Evolutionary conservation across 2,329 filamentous ascomycete species (phyloP), one percentile per base, ranked within the genome.

Genomic region (Apiospora sp.): DNA sequence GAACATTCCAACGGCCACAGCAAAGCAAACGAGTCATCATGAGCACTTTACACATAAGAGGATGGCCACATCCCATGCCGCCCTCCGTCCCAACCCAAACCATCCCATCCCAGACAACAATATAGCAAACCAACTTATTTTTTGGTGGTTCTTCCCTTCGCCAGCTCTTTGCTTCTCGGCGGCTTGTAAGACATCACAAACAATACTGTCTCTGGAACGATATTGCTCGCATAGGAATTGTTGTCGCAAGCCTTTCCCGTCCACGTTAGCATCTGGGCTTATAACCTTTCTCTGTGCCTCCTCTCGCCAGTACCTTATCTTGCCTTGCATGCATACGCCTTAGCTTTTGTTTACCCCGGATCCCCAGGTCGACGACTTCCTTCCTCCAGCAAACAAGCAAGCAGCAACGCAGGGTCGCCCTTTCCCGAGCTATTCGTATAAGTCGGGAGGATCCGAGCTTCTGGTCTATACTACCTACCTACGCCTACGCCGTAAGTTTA

Each of bases 371-470:
- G 46, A n/a, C 19, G 19, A 10, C 24, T 51, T n/a, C 49, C 37
- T 41, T 41, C 7, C 37, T 41, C 37, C 37, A 41, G 37, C 37
- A 41, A 41, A 41, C 37, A 41, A 27, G n/a, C 49, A 34, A 34
- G 16, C 54, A 30, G 43, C 46, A 16, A 8, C 54, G 14, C 54
- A 64, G 58, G 34, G 34, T 64, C 22, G 58, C 34, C 34, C 30
- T 64, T 64, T 64, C 58, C 58, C 58, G 58, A 13, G 19, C n/a
- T 24, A n/a, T 41, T 30, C 34, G 58, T 41, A 34, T 64, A 41
- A 64, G 58, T 22, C 58, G 58, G 58, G 58, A 64, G 34, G 34
- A 37, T 41, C 58, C 58, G 58, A 64, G 58, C 58, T 64, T 64
- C 58, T 64, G 34, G 58, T 41, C 58, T 41, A 41, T 61, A 34